Evolutionary conservation across 345 rosid species (phyloP), one percentile per base, ranked within the genome.

Genomic region (Melaleuca alternifolia): DNA sequence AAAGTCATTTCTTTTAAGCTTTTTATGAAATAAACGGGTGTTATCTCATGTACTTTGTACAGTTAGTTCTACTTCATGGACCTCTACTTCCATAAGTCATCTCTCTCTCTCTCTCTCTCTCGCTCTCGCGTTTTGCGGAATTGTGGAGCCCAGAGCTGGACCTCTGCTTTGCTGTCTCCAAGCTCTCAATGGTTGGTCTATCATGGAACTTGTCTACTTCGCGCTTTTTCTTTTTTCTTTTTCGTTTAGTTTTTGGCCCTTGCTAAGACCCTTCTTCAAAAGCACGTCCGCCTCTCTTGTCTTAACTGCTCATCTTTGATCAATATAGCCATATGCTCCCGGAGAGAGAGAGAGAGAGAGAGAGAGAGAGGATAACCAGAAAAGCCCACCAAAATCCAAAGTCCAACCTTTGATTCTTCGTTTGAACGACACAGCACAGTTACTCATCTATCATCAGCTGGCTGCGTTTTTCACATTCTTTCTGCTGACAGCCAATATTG

Each of bases 131-230:
- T n/a, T 28, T 57, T 51, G 85, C 84, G 52, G 75, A 81, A 30
- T 23, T 53, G 97, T 95, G 96, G 97, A 92, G 94, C 97, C 99
- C 96, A 91, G 84, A 88, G 87, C 91, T 89, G 94, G 94, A 89
- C 96, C 96, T 91, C 56, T 87, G 96, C 97, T 90, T 92, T 90
- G 97, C 96, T 93, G 98, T 95, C 96, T 88, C 87, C 91, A 86
- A 93, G 93, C 94, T 91, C 93, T 88, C 92, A 91, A 89, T 92
- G 88, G 93, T 91, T 93, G 95, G 91, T 91, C 86, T 89, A 91
- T 91, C 91, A 92, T 94, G 95, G 96, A 90, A 89, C 92, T 94
- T 92, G 96, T 90, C 97, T 93, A 91, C 89, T 88, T 18, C 46
- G 4, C 24, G 24, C 48, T 9, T 37, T 33, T 2, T 46, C 1